Evolutionary conservation across 2,329 filamentous ascomycete species (phyloP).

Genomic region (Fusarium sp.): DNA sequence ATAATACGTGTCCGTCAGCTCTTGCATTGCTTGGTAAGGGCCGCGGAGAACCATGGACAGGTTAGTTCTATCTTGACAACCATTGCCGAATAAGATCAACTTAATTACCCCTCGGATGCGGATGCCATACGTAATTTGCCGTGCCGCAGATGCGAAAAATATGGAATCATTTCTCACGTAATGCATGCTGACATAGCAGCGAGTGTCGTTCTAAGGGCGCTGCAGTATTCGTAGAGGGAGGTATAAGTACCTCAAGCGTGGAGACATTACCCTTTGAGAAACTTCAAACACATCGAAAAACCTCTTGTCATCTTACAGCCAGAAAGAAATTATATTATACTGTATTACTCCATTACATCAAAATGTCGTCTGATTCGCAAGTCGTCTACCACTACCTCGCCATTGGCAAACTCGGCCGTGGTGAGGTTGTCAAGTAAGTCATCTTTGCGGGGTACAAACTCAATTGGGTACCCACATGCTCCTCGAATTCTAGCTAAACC

Average conservation of each 20-base stretch:
- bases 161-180: not conserved
- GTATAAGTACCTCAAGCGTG: not conserved
- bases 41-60: not conserved
- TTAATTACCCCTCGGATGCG: not conserved
- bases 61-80: not conserved
- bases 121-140: slow-evolving; percentile 1
- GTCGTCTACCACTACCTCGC: slow-evolving; percentile 44
- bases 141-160: not conserved
- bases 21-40: no score
- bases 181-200: slow-evolving; percentile 1
- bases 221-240: not conserved
- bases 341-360: no score
- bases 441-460: not conserved
- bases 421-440: slow-evolving; percentile 45
- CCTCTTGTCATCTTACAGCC: no score
- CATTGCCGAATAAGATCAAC: not conserved
- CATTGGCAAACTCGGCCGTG: slow-evolving; percentile 46
- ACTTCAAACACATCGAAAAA: no score
- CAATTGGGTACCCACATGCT: accelerated
- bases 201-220: slow-evolving; percentile 18
- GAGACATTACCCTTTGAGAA: no score
- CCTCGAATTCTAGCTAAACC: not conserved
- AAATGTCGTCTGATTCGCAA: slow-evolving; percentile 4
- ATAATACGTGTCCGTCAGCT: not conserved
- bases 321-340: no score